Percentiles rank a stretch among this genome's conserved stretches.
Conservation (phyloP, 2,329 filamentous ascomycete species). For the Corniculantispora saksenae region DNA sequence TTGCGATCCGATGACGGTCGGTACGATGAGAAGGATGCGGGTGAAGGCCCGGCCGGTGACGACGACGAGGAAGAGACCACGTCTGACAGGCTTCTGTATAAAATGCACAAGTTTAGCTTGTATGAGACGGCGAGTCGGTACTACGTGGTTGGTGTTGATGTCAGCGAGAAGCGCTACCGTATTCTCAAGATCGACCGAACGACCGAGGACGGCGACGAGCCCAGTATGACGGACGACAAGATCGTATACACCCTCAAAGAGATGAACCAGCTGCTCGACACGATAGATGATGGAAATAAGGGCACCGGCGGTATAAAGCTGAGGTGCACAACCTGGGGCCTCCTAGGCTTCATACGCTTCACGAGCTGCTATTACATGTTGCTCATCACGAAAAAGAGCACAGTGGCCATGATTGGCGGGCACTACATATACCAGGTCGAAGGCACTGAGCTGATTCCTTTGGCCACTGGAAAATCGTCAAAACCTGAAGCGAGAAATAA, state of each 20-base stretch:
- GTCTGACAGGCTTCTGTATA: slow-evolving; percentile 47
- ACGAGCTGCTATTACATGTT: slow-evolving; percentile 98
- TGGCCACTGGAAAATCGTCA: slow-evolving; percentile 70
- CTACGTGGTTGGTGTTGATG: slow-evolving; percentile 91
- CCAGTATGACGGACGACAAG: slow-evolving; percentile 89
- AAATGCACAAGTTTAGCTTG: slow-evolving; percentile 96
- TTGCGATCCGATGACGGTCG: slow-evolving; percentile 3
- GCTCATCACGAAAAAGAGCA: slow-evolving; percentile 91
- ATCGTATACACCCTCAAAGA: slow-evolving; percentile 91
- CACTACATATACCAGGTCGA: slow-evolving; percentile 97
- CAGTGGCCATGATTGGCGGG: slow-evolving; percentile 92
- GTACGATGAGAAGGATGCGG: neutral
- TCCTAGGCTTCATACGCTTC: slow-evolving; percentile 93
- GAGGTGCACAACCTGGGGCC: slow-evolving; percentile 87
- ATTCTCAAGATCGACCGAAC: slow-evolving; percentile 95
- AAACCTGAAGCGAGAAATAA: slow-evolving; percentile 73
- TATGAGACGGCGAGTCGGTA: slow-evolving; percentile 94
- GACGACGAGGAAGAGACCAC: slow-evolving; percentile 36
- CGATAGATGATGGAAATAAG: slow-evolving; percentile 94
- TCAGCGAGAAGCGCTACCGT: slow-evolving; percentile 83
- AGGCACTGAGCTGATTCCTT: slow-evolving; percentile 84
- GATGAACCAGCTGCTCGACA: slow-evolving; percentile 89
- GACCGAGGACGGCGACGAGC: slow-evolving; percentile 71
- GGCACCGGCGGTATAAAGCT: slow-evolving; percentile 86
- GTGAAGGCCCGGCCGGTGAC: slow-evolving; percentile 16